Conservation (phyloP, 1,139 yeast species). For the Sugiyamaella sp. region DNA sequence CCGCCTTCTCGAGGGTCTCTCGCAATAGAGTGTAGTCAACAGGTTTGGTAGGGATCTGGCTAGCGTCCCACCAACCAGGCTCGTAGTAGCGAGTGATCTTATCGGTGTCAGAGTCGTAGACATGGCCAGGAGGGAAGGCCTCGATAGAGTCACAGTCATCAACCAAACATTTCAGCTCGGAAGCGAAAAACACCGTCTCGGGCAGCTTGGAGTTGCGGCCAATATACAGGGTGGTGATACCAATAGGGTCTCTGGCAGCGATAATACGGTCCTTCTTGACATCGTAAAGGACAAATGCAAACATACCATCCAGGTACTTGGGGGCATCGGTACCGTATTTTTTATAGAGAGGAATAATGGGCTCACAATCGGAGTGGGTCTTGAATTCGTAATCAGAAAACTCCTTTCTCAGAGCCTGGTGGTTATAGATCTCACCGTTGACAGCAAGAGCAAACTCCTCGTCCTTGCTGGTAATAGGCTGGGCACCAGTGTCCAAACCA, state of each 20-base stretch:
- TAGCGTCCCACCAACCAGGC: slow-evolving; percentile 93
- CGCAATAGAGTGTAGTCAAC: slow-evolving; percentile 75
- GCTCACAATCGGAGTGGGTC: slow-evolving; percentile 95
- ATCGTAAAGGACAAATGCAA: slow-evolving; percentile 92
- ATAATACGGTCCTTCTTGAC: slow-evolving; percentile 78
- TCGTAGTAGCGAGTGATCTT: slow-evolving; percentile 81
- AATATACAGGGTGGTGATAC: slow-evolving; percentile 94
- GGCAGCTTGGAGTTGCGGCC: slow-evolving; percentile 78
- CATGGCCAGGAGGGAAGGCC: slow-evolving; percentile 99
- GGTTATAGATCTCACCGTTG: slow-evolving; percentile 98
- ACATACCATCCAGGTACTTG: slow-evolving; percentile 94
- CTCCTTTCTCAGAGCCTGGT: slow-evolving; percentile 80
- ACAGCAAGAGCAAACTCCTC: slow-evolving; percentile 77
- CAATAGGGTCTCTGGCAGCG: slow-evolving; percentile 98
- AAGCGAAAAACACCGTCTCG: slow-evolving; percentile 81
- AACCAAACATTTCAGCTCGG: slow-evolving; percentile 89
- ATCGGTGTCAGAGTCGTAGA: slow-evolving; percentile 90
- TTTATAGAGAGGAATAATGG: slow-evolving; percentile 87
- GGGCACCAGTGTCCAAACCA: slow-evolving; percentile 96
- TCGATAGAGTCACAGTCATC: slow-evolving; percentile 91
- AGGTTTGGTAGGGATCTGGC: slow-evolving; percentile 68
- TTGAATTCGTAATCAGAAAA: slow-evolving; percentile 72
- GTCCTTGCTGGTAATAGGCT: slow-evolving; percentile 86
- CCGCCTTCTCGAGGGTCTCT: slow-evolving; percentile 86
- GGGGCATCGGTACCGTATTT: slow-evolving; percentile 91